Conservation (phyloP, 495 filamentous ascomycete genomes). For the Penicillium egyptiacum region DNA sequence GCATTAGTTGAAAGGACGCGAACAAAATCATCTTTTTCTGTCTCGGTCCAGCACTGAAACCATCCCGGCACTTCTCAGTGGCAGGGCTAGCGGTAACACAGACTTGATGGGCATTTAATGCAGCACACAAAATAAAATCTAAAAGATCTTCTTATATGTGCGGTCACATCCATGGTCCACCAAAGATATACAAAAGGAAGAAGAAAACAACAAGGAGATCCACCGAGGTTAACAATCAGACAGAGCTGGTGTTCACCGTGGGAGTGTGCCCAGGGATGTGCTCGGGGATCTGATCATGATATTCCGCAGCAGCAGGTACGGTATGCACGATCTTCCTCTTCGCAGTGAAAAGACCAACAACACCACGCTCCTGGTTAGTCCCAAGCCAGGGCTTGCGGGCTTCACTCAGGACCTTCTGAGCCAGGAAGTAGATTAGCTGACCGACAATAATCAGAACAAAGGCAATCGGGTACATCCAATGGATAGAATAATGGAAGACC, state of each 20-base stretch:
- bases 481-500: conserved; percentile 77
- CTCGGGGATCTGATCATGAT: conserved; percentile 13
- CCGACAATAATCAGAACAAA: conserved; percentile 89
- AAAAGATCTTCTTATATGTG: not conserved
- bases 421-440: conserved; percentile 77
- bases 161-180: not conserved
- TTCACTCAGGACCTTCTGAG: conserved; percentile 75
- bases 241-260: conserved; percentile 18
- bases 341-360: conserved; percentile 83
- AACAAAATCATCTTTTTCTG: not conserved
- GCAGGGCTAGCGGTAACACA: not conserved
- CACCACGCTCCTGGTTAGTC: conserved; percentile 74
- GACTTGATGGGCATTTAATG: not conserved
- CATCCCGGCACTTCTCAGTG: not conserved
- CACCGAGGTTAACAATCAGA: conserved; percentile 1
- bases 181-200: not conserved
- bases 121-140: not conserved
- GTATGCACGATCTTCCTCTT: conserved; percentile 65
- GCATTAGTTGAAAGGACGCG: conserved; percentile 10
- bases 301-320: conserved; percentile 13
- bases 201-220: not conserved
- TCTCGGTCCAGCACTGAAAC: not conserved
- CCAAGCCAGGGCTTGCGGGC: conserved; percentile 94
- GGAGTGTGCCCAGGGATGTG: not conserved
- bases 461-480: conserved; percentile 92